phyloP scores from a whole-genome alignment of 495 filamentous ascomycete species.

The Lasiosphaeria hispida region DNA sequence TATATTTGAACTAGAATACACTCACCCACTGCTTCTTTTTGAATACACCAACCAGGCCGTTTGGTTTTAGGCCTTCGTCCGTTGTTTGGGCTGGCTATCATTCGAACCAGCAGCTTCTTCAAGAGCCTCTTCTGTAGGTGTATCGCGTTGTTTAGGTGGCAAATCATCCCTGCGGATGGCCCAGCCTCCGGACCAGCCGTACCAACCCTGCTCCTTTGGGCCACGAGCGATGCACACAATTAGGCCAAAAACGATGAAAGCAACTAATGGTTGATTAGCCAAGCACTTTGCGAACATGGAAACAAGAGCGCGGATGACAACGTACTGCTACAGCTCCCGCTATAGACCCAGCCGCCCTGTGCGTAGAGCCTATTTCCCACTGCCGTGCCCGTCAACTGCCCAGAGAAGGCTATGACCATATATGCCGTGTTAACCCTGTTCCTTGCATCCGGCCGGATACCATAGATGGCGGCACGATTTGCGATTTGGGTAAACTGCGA shows the following conservation, averaged over 20 bases:
- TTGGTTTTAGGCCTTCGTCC: too few species aligned
- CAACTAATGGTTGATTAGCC: slow-evolving; percentile 38
- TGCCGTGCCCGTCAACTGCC: slow-evolving; percentile 68
- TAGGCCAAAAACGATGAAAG: slow-evolving; percentile 60
- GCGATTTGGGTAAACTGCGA: slow-evolving; percentile 73
- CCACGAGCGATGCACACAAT: slow-evolving; percentile 57
- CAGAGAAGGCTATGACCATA: slow-evolving; percentile 70
- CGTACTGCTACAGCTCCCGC: slow-evolving; percentile 59
- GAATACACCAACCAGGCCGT: too few species aligned
- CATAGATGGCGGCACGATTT: slow-evolving; percentile 69
- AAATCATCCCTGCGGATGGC: slow-evolving; percentile 39
- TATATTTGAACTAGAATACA: too few species aligned
- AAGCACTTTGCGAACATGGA: not conserved
- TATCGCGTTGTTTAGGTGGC: slow-evolving; percentile 13
- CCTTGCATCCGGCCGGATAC: slow-evolving; percentile 65
- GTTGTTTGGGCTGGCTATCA: not conserved
- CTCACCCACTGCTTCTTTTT: too few species aligned
- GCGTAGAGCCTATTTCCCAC: slow-evolving; percentile 68
- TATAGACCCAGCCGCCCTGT: slow-evolving; percentile 64
- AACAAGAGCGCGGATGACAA: not conserved
- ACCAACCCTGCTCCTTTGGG: slow-evolving; percentile 68
- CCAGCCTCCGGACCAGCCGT: slow-evolving; percentile 75
- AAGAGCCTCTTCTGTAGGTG: slow-evolving; percentile 8
- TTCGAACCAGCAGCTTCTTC: slow-evolving; percentile 13
- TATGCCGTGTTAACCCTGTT: slow-evolving; percentile 83